phyloP scores from a whole-genome alignment of 768 basidiomycete species.

The Clavulina sp. region DNA sequence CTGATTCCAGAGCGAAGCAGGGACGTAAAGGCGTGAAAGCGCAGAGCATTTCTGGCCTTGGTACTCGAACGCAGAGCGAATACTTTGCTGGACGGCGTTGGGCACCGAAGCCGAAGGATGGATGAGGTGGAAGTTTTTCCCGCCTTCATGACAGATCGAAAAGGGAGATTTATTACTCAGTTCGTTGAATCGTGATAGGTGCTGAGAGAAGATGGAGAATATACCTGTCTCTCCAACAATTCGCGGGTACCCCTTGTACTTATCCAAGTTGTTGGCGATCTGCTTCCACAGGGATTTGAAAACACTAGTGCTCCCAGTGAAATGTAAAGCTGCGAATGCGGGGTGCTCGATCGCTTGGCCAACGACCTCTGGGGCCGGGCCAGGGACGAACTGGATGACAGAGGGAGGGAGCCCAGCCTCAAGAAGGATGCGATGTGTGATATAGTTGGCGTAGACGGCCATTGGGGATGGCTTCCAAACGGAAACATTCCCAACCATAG shows the following conservation, averaged over 20 bases:
- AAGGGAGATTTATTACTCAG: not conserved
- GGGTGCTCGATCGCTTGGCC: conserved; percentile 64
- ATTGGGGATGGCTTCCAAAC: conserved; percentile 97
- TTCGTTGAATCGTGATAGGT: not conserved
- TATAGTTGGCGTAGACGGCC: conserved; percentile 88
- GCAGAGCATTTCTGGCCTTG: conserved; percentile 99
- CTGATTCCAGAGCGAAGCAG: conserved; percentile 72
- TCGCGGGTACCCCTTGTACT: conserved; percentile 76
- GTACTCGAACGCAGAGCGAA: conserved; percentile 89
- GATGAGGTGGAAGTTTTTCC: conserved; percentile 96
- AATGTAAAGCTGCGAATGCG: conserved; percentile 78
- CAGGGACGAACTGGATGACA: conserved; percentile 95
- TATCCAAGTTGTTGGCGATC: conserved; percentile 74
- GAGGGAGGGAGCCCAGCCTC: conserved; percentile 90
- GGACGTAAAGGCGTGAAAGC: conserved; percentile 77
- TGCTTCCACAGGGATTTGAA: conserved; percentile 97
- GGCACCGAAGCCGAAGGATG: conserved; percentile 73
- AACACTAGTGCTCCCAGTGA: conserved; percentile 88
- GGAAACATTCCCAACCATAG: conserved; percentile 84
- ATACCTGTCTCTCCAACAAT: conserved; percentile 87
- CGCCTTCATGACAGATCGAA: too few species aligned
- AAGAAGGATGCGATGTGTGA: conserved; percentile 74
- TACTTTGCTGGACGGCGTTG: conserved; percentile 78
- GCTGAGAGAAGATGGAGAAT: conserved; percentile 2
- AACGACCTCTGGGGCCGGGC: conserved; percentile 70